Base-by-base conservation (phyloP, 495 filamentous ascomycete species). In the Penicillium riverlandense region DNA sequence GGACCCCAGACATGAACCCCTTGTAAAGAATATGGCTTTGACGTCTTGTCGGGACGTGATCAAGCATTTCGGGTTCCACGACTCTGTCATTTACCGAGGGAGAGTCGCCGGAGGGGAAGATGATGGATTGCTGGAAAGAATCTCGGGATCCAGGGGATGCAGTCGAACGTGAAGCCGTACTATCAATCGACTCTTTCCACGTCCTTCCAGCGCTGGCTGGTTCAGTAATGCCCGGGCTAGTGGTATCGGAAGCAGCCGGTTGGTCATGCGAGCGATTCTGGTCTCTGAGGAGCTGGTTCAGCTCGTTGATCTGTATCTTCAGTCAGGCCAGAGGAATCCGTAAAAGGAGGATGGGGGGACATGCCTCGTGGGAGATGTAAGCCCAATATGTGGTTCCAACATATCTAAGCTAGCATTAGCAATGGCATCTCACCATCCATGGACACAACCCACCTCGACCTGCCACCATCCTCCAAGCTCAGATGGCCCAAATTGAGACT, bases 331-430 rank as follows among this genome's bases (percentile, higher is more conserved):
- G 11, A 14, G 1, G 1, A 8, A 40, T 38, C 6, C 28, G 6
- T 16, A 7, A 6, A n/a, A 30, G 7, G 22, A 11, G 7, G 8
- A 43, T 9, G 9, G 9, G 3, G n/a, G 29, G 37, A 12, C 50
- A 42, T 62, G 72, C 71, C 57, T 75, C 70, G 30, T 68, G 62
- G n/a, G 68, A 70, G 12, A 75, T 71, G 47, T 70, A 75, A 12
- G 71, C 71, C 71, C 71, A 75, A 46, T 71, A 75, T 16, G 71
- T 75, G 7, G 70, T 75, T 35, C 70, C 69, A 22, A 75, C 70
- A 47, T 75, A 75, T 63, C 69, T 74, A 48, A 11, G 16, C 11
- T 40, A n/a, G 34, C n/a, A 34, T 54, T 46, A 55, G 37, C 12
- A 45, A 1, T 44, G 11, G 37, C n/a, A 2, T 28, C 33, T 30